Evolutionary conservation across 164 flowering plant species (phyloP).

Genomic region (Sedum album): DNA sequence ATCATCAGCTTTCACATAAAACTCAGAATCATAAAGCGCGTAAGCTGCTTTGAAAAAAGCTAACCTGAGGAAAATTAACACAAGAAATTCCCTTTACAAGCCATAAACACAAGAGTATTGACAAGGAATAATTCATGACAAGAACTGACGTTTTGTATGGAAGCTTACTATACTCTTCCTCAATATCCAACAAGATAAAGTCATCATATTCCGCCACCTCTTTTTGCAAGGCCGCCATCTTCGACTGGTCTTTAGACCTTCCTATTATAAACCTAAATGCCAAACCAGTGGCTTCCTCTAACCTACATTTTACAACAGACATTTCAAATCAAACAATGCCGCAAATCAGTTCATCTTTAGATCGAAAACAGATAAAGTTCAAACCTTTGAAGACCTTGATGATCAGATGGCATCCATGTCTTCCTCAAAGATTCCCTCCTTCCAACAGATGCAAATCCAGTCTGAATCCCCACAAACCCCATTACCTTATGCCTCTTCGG

Average conservation of each 20-base stretch:
- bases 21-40: conserved; percentile 61
- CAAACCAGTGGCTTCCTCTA: conserved; percentile 62
- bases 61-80: conserved; percentile 26
- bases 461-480: conserved; percentile 9
- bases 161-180: conserved; percentile 42
- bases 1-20: conserved; percentile 75
- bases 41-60: conserved; percentile 71
- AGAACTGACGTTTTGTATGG: conserved; percentile 54
- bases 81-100: not conserved
- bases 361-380: not conserved
- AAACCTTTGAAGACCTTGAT: conserved; percentile 1
- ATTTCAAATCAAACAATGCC: not conserved
- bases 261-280: conserved; percentile 68
- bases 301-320: conserved; percentile 19
- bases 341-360: not conserved
- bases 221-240: conserved; percentile 41
- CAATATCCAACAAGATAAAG: conserved; percentile 55
- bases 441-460: not conserved
- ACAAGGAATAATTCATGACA: not conserved
- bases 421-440: not conserved
- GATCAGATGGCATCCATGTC: conserved; percentile 6
- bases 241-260: conserved; percentile 33
- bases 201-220: conserved; percentile 58
- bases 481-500: not conserved
- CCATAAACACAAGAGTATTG: not conserved